Percentiles rank a stretch among this genome's conserved stretches.
Evolutionary conservation across 192 early-diverging fungal genomes (phyloP).

Genomic region (Obelidium mucronatum): DNA sequence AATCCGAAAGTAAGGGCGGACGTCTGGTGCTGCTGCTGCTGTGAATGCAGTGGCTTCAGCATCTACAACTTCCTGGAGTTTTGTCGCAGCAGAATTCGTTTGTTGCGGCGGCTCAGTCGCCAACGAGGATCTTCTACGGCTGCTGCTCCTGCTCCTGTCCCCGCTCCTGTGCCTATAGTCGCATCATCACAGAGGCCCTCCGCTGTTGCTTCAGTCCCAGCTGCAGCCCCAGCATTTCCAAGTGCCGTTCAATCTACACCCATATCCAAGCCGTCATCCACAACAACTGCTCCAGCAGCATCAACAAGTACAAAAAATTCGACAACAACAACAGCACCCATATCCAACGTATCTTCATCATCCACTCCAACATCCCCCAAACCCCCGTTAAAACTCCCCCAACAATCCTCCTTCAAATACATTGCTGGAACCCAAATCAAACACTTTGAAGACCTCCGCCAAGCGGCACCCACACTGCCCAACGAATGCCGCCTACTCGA

Average conservation of each 20-base stretch:
- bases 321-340: background rate
- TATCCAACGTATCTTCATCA: background rate
- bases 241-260: background rate
- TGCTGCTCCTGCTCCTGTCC: too few relatives aligned
- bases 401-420: slow-evolving; percentile 53
- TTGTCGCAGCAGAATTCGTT: background rate
- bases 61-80: background rate
- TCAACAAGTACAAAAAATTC: background rate
- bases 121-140: background rate
- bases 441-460: slow-evolving; percentile 69
- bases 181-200: too few relatives aligned
- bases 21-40: too few relatives aligned
- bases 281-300: background rate
- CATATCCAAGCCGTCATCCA: background rate
- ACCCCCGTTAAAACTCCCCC: slow-evolving; percentile 3
- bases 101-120: too few relatives aligned
- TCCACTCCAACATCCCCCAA: background rate
- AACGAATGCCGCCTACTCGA: slow-evolving; percentile 64
- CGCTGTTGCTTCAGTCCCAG: background rate
- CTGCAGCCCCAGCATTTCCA: background rate
- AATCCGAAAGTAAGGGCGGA: slow-evolving; percentile 3
- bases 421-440: slow-evolving; percentile 42
- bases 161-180: background rate
- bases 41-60: background rate
- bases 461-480: slow-evolving; percentile 52